Evolutionary conservation across 176 grass and related monocot genomes (phyloP).

Genomic region (Triticum timopheevii): DNA sequence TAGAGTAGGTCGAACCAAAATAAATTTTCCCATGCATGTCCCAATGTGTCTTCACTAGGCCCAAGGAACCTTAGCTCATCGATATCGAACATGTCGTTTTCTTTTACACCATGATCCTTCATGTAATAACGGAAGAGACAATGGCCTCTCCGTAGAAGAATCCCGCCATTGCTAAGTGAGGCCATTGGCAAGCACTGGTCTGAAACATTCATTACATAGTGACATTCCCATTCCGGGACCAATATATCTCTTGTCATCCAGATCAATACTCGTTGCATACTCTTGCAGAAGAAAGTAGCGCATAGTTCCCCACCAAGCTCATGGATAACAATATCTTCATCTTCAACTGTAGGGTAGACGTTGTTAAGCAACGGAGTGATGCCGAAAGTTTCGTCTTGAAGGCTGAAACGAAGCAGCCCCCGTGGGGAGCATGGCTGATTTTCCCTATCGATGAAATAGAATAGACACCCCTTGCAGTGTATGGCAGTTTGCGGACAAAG

Average conservation of each 20-base stretch:
- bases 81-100: not conserved
- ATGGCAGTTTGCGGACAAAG: not conserved
- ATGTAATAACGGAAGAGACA: not conserved
- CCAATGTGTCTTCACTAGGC: not conserved
- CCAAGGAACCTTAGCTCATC: slow-evolving; percentile 11
- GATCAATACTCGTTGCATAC: not conserved
- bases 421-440: not conserved
- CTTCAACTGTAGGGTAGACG: not conserved
- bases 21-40: slow-evolving; percentile 2
- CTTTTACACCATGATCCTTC: not conserved
- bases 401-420: slow-evolving; percentile 15
- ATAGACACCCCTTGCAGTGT: not conserved
- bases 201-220: not conserved
- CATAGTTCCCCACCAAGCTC: slow-evolving; percentile 4
- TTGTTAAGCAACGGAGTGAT: not conserved
- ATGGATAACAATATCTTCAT: not conserved
- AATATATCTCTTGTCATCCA: not conserved
- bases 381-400: slow-evolving; percentile 16
- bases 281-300: not conserved
- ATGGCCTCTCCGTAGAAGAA: not conserved
- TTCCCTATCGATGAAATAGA: not conserved
- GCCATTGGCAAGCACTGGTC: not conserved
- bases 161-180: not conserved
- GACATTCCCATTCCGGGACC: not conserved
- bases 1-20: not conserved